phyloP scores from a whole-genome alignment of 306 rosid species.

The Corylus heterophylla region DNA sequence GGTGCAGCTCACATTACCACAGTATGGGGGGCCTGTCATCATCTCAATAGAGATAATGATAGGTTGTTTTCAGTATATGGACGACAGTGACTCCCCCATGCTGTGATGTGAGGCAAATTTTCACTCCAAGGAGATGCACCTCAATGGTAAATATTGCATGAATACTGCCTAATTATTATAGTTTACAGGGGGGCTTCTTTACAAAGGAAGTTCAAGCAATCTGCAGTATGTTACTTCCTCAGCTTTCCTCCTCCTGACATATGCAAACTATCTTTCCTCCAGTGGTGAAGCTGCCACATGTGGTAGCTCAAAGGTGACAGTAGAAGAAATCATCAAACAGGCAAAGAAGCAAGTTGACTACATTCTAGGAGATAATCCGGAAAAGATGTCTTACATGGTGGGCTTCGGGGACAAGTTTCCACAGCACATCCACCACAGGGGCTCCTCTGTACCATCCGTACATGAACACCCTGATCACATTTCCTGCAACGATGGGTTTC shows the following conservation, averaged over 20 bases:
- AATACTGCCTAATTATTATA: not conserved
- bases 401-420: slow-evolving; percentile 78
- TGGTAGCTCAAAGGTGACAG: slow-evolving; percentile 46
- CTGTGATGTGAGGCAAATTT: not conserved
- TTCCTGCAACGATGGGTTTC: slow-evolving; percentile 64
- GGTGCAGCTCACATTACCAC: not conserved
- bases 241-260: slow-evolving; percentile 56
- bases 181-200: slow-evolving; percentile 67
- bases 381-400: slow-evolving; percentile 75
- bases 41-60: not conserved
- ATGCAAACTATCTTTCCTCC: slow-evolving; percentile 56
- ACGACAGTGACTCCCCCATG: not conserved
- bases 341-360: slow-evolving; percentile 87
- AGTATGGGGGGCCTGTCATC: not conserved
- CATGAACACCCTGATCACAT: slow-evolving; percentile 36
- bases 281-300: slow-evolving; percentile 45
- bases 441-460: slow-evolving; percentile 73
- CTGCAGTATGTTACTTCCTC: slow-evolving; percentile 81
- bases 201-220: slow-evolving; percentile 75
- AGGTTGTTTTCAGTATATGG: too few species aligned
- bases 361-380: slow-evolving; percentile 74
- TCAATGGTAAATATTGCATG: not conserved
- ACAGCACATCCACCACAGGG: slow-evolving; percentile 69
- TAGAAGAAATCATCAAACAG: slow-evolving; percentile 38
- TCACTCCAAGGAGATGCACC: not conserved